Conservation (phyloP, 2,329 filamentous ascomycete species). For the Scopulariopsis brevicaulis region DNA sequence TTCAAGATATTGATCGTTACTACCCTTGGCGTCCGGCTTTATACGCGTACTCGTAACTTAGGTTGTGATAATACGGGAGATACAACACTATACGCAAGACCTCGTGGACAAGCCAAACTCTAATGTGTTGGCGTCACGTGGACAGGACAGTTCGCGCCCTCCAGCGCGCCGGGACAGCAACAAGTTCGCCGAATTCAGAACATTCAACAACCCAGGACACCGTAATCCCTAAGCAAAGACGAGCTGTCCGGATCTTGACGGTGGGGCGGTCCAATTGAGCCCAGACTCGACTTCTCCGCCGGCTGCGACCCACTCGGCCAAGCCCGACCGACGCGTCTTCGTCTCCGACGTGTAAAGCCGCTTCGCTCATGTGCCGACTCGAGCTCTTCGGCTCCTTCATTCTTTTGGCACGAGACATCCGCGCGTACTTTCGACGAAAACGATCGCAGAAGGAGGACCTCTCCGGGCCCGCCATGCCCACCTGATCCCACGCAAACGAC, state of each 20-base stretch:
- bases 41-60: no score
- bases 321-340: neutral
- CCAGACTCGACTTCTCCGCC: neutral
- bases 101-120: neutral
- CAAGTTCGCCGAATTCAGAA: neutral
- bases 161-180: neutral
- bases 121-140: neutral
- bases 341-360: neutral
- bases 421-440: neutral
- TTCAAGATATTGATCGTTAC: neutral
- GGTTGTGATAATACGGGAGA: no score
- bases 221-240: neutral
- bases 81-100: no score
- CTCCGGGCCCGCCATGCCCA: neutral
- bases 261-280: neutral
- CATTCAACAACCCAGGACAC: neutral
- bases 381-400: constrained; percentile 39
- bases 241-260: neutral
- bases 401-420: constrained; percentile 27
- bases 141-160: neutral
- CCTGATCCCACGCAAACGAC: neutral
- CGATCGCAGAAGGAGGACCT: constrained; percentile 2
- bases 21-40: no score
- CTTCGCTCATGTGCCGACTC: constrained; percentile 36
- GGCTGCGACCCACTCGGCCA: neutral